Evolutionary conservation across 495 filamentous ascomycete genomes (phyloP).

Genomic region (Parachaetomium inaequale): DNA sequence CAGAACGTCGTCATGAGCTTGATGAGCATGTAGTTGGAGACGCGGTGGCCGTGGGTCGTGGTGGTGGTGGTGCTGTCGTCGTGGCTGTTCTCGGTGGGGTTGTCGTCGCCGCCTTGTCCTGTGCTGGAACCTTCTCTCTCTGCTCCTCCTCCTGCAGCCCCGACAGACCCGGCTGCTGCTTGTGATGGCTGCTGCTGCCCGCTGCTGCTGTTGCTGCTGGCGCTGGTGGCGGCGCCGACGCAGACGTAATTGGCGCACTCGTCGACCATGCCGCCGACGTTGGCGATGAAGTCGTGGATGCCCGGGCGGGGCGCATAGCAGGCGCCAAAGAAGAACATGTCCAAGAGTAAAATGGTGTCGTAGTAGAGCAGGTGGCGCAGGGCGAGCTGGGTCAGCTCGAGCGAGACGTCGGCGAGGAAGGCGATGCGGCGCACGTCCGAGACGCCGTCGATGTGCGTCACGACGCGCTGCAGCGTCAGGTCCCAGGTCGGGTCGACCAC

Average conservation of each 20-base stretch:
- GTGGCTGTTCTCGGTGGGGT: constrained; percentile 19
- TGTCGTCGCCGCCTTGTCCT: background rate
- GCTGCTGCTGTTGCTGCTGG: background rate
- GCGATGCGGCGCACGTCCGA: constrained; percentile 83
- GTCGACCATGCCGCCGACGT: constrained; percentile 65
- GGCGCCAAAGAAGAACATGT: constrained; percentile 88
- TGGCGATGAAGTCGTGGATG: constrained; percentile 67
- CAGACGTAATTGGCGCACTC: constrained; percentile 85
- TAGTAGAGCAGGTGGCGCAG: constrained; percentile 89
- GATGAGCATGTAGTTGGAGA: constrained; percentile 54
- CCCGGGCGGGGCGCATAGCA: constrained; percentile 81
- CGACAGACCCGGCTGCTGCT: background rate
- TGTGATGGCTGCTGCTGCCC: background rate
- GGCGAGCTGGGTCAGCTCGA: constrained; percentile 76
- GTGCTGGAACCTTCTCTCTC: background rate
- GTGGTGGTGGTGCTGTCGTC: background rate
- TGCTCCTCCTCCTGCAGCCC: background rate
- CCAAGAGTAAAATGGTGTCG: constrained; percentile 77
- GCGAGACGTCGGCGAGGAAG: constrained; percentile 75
- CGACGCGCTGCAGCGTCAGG: constrained; percentile 78
- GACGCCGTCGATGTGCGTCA: constrained; percentile 83
- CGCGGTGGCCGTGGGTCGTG: constrained; percentile 25
- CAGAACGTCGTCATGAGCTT: constrained; percentile 73
- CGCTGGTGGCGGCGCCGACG: constrained; percentile 21
- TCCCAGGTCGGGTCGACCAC: constrained; percentile 86